Evolutionary conservation across 495 filamentous ascomycete species (phyloP).

Genomic region (Lophium mytilinum): DNA sequence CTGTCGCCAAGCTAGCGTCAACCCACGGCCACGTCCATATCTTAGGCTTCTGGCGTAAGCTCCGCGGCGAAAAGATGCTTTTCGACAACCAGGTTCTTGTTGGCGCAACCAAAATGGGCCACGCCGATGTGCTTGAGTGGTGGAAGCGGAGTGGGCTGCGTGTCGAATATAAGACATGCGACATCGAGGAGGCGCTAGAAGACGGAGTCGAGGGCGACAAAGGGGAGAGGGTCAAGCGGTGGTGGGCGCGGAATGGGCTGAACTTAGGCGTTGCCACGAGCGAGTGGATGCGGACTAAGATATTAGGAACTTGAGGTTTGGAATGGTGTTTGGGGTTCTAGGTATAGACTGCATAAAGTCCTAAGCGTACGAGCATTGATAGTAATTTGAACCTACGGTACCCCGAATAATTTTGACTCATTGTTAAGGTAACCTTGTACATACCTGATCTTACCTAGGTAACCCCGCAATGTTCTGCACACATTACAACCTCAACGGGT

Average conservation of each 20-base stretch:
- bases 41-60: slow-evolving; percentile 68
- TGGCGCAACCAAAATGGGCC: slow-evolving; percentile 77
- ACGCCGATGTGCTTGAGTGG: slow-evolving; percentile 80
- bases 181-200: slow-evolving; percentile 90
- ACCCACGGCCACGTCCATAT: slow-evolving; percentile 81
- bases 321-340: too few species aligned
- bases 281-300: slow-evolving; percentile 87
- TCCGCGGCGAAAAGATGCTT: slow-evolving; percentile 71
- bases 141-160: slow-evolving; percentile 69
- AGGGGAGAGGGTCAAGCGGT: slow-evolving; percentile 58
- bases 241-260: slow-evolving; percentile 88
- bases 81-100: slow-evolving; percentile 87
- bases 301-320: slow-evolving; percentile 14
- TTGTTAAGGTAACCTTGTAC: too few species aligned
- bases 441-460: too few species aligned
- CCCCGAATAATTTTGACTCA: too few species aligned
- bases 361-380: too few species aligned
- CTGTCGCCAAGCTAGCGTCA: slow-evolving; percentile 73
- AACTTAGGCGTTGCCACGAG: slow-evolving; percentile 79
- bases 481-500: too few species aligned
- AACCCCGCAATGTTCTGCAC: too few species aligned
- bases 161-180: slow-evolving; percentile 90
- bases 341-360: too few species aligned
- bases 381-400: too few species aligned
- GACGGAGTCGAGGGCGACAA: slow-evolving; percentile 50